Evolutionary conservation across 176 grass and related monocot genomes (phyloP).

Genomic region (Bolboschoenus planiculmis): DNA sequence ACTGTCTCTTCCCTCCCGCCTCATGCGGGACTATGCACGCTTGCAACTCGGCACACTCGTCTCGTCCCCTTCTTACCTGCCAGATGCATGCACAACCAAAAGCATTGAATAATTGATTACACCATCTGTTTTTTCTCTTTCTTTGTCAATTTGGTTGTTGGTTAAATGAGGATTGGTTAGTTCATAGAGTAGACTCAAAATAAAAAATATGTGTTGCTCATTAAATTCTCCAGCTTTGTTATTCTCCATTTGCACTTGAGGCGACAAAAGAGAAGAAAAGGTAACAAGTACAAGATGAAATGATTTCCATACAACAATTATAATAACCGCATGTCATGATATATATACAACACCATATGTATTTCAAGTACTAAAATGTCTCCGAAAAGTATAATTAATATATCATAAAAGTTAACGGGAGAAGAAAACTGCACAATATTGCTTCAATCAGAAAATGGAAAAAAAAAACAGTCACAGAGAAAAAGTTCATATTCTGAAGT

Average conservation of each 20-base stretch:
- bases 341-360: background rate
- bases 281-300: background rate
- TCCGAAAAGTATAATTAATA: background rate
- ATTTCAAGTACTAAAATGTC: background rate
- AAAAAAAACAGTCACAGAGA: background rate
- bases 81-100: background rate
- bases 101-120: background rate
- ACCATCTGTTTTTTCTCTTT: background rate
- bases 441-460: background rate
- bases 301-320: background rate
- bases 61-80: constrained; percentile 11
- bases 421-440: background rate
- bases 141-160: background rate
- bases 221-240: background rate
- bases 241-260: background rate
- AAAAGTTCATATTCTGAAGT: background rate
- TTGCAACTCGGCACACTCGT: constrained; percentile 50
- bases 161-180: background rate
- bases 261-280: background rate
- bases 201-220: background rate
- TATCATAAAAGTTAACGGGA: background rate
- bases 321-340: background rate
- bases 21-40: constrained; percentile 83
- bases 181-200: background rate
- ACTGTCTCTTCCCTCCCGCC: constrained; percentile 37